Base-by-base conservation (phyloP, 2,329 filamentous ascomycete genomes). In the Penicillium sp. region DNA sequence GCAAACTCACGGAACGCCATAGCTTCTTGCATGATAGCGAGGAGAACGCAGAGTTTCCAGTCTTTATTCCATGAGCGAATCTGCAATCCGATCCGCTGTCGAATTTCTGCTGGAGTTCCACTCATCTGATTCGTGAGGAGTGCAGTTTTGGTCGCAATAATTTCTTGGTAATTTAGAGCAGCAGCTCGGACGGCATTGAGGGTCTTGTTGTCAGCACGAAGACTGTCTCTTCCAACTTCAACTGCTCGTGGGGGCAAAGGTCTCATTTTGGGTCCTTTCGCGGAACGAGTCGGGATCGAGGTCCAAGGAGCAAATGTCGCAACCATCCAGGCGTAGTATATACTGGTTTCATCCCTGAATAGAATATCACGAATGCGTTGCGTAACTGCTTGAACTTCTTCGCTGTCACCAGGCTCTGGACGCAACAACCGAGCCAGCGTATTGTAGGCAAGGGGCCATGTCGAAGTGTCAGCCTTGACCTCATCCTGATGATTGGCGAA, bases 121-220 rank as follows among this genome's bases (percentile, higher is more conserved):
- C 55, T 52, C 43, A 71, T 60, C n/a, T 51, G 44, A 4, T 62
- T 56, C 16, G 61, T 58, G 14, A 72, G 57, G 5, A 74, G 57
- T 8, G 65, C 61, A 6, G 60, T 61, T 63, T 90, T 90, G 14
- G 87, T 67, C 9, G 72, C 73, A 27, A 82, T 76, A n/a, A 96
- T 90, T 40, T 86, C 80, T 4, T 74, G 64, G 42, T 83, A 78
- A 61, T 91, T 80, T n/a, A 76, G 78, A 46, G 87, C 79, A 8
- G 88, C 83, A 19, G 84, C 83, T 13, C 81, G 81, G 50, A 94
- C 76, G 4, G 93, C 74, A 59, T 86, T 85, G 40, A 82, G 83
- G 5, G 91, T 76, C 68, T 88, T 94, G 68, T 91, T 96, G 2
- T 89, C 84, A 1, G 86, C 82, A 66, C 88, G 91, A 68, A 96